Percentiles rank a stretch among this genome's conserved stretches.
phyloP scores from a whole-genome alignment of 129 eudicot genomes.

The Escallonia rubra region DNA sequence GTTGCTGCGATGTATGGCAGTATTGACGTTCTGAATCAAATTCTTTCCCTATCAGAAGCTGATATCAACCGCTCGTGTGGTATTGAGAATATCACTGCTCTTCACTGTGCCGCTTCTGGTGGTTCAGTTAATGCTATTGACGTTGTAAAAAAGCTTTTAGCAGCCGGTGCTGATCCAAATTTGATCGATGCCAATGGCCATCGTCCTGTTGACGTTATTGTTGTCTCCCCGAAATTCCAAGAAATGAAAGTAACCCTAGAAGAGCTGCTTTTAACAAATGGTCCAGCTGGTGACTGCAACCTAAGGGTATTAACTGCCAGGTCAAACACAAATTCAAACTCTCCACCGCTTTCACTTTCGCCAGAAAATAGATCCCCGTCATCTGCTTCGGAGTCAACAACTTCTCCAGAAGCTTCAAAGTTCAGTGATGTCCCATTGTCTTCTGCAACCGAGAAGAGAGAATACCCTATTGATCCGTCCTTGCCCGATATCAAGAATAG shows the following conservation, averaged over 20 bases:
- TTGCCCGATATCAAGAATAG: slow-evolving; percentile 81
- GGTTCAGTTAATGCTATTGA: slow-evolving; percentile 57
- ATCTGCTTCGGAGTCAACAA: slow-evolving; percentile 31
- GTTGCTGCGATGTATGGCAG: slow-evolving; percentile 81
- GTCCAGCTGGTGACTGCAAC: slow-evolving; percentile 21
- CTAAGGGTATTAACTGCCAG: slow-evolving; percentile 17
- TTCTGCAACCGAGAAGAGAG: slow-evolving; percentile 32
- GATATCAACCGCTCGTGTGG: slow-evolving; percentile 64
- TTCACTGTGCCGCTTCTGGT: slow-evolving; percentile 83
- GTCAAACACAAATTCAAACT: slow-evolving; percentile 12
- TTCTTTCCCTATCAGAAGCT: slow-evolving; percentile 45
- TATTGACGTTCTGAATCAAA: slow-evolving; percentile 48
- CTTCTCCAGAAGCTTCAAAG: slow-evolving; percentile 35
- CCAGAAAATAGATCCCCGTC: slow-evolving; percentile 27
- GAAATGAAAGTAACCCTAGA: slow-evolving; percentile 42
- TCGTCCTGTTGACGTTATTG: slow-evolving; percentile 52
- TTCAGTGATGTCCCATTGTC: slow-evolving; percentile 12
- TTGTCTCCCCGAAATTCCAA: slow-evolving; percentile 43
- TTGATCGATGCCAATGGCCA: slow-evolving; percentile 53
- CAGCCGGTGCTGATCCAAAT: slow-evolving; percentile 66
- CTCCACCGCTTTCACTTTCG: slow-evolving; percentile 31
- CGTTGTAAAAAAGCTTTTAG: slow-evolving; percentile 40
- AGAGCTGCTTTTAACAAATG: slow-evolving; percentile 39
- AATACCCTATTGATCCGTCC: slow-evolving; percentile 71
- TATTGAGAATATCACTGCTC: slow-evolving; percentile 60